Evolutionary conservation across 2,329 filamentous ascomycete genomes (phyloP), one percentile per base, ranked within the genome.

Genomic region (Periconia sp.): DNA sequence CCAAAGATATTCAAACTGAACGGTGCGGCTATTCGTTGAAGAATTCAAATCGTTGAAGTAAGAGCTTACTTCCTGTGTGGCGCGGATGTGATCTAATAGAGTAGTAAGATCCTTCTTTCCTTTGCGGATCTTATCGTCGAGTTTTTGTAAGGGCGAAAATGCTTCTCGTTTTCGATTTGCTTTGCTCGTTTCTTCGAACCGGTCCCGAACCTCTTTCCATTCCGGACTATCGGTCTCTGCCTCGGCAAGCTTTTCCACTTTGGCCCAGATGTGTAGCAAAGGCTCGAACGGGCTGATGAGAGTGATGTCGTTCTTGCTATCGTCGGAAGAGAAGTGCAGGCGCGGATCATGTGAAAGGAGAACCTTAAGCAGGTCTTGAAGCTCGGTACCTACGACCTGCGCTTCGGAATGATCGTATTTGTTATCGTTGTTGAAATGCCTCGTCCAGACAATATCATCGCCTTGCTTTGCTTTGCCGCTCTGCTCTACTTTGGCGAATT

Each of bases 211-310:
- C 1, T 16, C 13, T 13, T 29, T 16, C 46, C 38, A 46, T 17
- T 18, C 11, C 3, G 30, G 19, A 17, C 18, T 24, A 11, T 40
- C 36, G n/a, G 26, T 26, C 5, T 37, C 32, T 23, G 13, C n/a
- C 22, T 24, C 26, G 3, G 18, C 22, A 10, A 48, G 16, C n/a
- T 36, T 18, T 29, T 46, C 26, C 7, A 48, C 22, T 19, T 32
- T 18, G 2, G 18, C 17, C 40, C 48, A 48, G 10, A 22, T 39
- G 17, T 46, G 49, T 8, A 52, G n/a, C n/a, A 52, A 23, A 13
- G 49, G 42, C 17, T 46, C 46, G 19, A 52, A 52, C 16, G 48
- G 44, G 23, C 48, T 46, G 5, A 17, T 28, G 3, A 52, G 13
- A 3, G 38, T 31, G 9, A 48, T 17, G 7, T 46, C 35, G 15